Evolutionary conservation across 352 stramenopile species (phyloP).

Genomic region (Phytophthora fragariae): DNA sequence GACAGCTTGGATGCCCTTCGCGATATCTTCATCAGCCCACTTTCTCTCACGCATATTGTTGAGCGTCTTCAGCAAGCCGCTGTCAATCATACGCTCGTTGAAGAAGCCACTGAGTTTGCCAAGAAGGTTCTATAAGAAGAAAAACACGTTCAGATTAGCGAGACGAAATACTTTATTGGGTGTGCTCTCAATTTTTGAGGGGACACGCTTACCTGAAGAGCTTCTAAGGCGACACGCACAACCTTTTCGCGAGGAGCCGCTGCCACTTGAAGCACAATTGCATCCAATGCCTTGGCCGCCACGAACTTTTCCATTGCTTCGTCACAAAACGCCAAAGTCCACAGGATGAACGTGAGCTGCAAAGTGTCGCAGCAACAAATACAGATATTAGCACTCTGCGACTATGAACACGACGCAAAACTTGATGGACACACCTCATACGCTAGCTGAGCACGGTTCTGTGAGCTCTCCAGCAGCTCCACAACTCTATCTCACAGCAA

Average conservation of each 20-base stretch:
- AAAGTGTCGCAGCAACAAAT: background rate
- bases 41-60: constrained; percentile 94
- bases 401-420: background rate
- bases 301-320: constrained; percentile 86
- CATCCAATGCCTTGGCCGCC: constrained; percentile 66
- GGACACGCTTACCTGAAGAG: constrained; percentile 74
- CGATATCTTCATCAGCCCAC: constrained; percentile 96
- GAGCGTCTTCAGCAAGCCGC: constrained; percentile 95
- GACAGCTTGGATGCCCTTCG: constrained; percentile 78
- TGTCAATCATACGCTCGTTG: constrained; percentile 97
- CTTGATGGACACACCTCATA: constrained; percentile 85
- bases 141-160: background rate
- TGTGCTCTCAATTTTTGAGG: background rate
- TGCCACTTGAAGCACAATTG: constrained; percentile 85
- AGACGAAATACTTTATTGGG: background rate
- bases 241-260: constrained; percentile 98
- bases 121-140: constrained; percentile 65
- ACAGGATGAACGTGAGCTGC: constrained; percentile 96
- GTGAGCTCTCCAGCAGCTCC: constrained; percentile 78
- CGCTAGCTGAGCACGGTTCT: constrained; percentile 93
- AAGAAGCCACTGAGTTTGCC: constrained; percentile 85
- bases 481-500: constrained; percentile 51
- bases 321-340: constrained; percentile 95
- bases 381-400: background rate
- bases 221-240: constrained; percentile 94